These are phyloP conservation scores for Pichia exigua DNA, from an alignment of 805 yeast species.

Conservation along the genomic window DNA sequence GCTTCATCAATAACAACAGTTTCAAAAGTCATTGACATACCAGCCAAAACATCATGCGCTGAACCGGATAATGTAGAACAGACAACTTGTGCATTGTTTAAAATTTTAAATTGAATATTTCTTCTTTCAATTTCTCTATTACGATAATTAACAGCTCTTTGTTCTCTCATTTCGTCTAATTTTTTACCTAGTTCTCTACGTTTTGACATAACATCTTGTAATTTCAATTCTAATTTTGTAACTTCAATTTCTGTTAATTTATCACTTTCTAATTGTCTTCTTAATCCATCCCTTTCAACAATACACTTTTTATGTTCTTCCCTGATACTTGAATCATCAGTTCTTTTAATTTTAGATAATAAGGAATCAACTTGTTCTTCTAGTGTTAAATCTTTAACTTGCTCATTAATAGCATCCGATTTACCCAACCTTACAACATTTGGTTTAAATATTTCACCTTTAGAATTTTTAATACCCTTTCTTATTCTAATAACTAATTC, in stretches of 20 bases:
- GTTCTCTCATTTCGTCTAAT: constrained; percentile 74
- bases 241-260: constrained; percentile 35
- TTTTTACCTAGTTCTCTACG: constrained; percentile 65
- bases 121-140: constrained; percentile 73
- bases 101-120: constrained; percentile 62
- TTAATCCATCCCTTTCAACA: constrained; percentile 48
- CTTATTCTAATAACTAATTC: constrained; percentile 81
- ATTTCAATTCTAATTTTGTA: constrained; percentile 38
- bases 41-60: constrained; percentile 79
- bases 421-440: constrained; percentile 81
- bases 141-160: constrained; percentile 57
- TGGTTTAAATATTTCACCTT: constrained; percentile 50
- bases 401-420: constrained; percentile 75
- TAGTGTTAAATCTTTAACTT: constrained; percentile 74
- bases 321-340: constrained; percentile 41
- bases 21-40: constrained; percentile 70
- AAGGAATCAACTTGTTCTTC: constrained; percentile 77
- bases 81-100: constrained; percentile 72
- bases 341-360: constrained; percentile 27
- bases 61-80: constrained; percentile 92
- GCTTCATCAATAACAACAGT: constrained; percentile 96
- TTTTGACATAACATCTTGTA: constrained; percentile 49
- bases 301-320: constrained; percentile 45
- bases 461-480: constrained; percentile 54
- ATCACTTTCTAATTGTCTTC: constrained; percentile 29